A percentile compares a stretch with the other conserved stretches of the same genome.
Conservation (phyloP, 1,284 basidiomycete genomes). For the Sporisorium sorghi region DNA sequence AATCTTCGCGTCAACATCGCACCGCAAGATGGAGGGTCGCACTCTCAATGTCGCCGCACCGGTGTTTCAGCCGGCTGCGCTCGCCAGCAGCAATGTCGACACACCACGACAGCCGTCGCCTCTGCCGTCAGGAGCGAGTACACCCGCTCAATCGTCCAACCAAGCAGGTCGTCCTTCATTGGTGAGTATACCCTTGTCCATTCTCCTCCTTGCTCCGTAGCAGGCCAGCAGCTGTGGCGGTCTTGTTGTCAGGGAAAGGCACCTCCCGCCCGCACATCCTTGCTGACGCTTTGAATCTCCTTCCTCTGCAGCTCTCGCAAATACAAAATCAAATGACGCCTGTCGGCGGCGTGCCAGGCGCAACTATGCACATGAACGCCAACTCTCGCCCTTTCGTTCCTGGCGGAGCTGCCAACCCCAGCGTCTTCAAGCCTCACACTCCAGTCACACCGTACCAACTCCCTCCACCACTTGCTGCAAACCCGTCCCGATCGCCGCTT, state of each 20-base stretch:
- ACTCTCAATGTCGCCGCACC: conserved; percentile 47
- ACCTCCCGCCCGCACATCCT: not conserved
- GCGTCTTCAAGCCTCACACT: conserved; percentile 22
- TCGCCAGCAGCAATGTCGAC: not conserved
- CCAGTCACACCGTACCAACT: conserved; percentile 10
- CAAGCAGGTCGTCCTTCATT: not conserved
- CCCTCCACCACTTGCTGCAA: not conserved
- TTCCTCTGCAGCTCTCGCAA: conserved; percentile 25
- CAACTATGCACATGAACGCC: conserved; percentile 31
- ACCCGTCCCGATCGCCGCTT: conserved; percentile 21
- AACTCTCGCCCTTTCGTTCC: conserved; percentile 42
- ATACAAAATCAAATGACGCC: conserved; percentile 45
- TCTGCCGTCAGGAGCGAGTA: not conserved
- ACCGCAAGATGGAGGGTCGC: conserved; percentile 27
- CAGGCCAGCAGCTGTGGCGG: not conserved
- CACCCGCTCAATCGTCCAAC: not conserved
- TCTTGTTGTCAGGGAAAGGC: not conserved
- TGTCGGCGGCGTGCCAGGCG: conserved; percentile 16
- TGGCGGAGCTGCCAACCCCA: not conserved
- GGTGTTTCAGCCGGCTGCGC: conserved; percentile 27
- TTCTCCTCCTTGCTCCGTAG: not conserved
- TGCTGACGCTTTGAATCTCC: conserved; percentile 4
- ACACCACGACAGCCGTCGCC: conserved; percentile 18
- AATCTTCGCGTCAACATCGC: not conserved
- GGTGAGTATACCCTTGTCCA: not conserved